Base-by-base conservation (phyloP, 345 rosid species). In the Draba incana region DNA sequence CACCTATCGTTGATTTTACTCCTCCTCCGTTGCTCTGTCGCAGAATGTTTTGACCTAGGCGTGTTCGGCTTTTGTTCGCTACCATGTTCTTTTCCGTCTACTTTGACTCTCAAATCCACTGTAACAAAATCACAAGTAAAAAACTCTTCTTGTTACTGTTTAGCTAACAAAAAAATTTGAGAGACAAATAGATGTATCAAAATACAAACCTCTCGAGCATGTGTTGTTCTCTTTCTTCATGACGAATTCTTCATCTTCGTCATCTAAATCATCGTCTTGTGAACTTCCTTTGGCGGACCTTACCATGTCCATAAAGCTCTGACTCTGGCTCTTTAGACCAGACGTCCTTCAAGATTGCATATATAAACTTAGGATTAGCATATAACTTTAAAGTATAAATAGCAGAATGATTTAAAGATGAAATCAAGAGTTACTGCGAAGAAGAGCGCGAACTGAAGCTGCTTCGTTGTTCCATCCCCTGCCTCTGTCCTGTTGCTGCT, bases 1-100 rank as follows among this genome's bases (percentile, higher is more conserved):
- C 62, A 80, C 95, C 95, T 85, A 78, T 92, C 89, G 63, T 88
- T 92, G 64, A 92, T 92, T 74, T 92, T 92, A 81, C 98, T 89
- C 72, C 98, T 84, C 70, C 98, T 73, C 13, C 95, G 88, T 77
- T 92, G 97, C 83, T 92, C 97, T 0, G 98, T 92, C 0, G 97
- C 92, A 41, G 98, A 92, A 78, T 92, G 98, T 77, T 92, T 92
- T 57, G 98, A 92, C 53, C 95, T 82, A 8, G 96, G 92, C 10
- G 92, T 89, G 77, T 82, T 84, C 11, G 85, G 83, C 73, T 84
- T 88, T 80, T 85, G 88, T 33, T 89, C 95, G 12, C 41, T 61
- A 44, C 73, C 58, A 9, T 77, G 68, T 64, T 75, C 81, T 81
- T 78, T 88, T 27, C 84, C 82, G 1, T 82, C 87, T 68, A 83